Base-by-base conservation (phyloP, 495 filamentous ascomycete genomes). In the Xylaria longipes region DNA sequence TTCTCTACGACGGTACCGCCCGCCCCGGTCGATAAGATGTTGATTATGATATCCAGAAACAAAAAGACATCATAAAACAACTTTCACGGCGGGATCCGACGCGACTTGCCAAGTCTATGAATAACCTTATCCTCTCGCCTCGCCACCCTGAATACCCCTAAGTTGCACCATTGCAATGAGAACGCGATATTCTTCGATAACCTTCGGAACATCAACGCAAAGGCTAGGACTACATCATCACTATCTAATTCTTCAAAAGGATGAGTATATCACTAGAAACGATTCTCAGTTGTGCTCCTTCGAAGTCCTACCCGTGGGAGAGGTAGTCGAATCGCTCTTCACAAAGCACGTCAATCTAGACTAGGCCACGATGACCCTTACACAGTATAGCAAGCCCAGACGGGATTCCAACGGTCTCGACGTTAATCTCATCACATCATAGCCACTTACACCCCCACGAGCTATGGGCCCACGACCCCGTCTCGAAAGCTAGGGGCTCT, bases 361-460 rank as follows among this genome's bases (percentile, higher is more conserved):
- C 22, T 25, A 37, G 37, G 17, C 22, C 11, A 63, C 22, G 37
- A 43, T 43, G 29, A 9, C 37, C 35, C 22, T 25, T 43, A 27
- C 20, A 43, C 22, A 43, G 33, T 37, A 62, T 33, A 62, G 25
- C 41, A 65, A 65, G 22, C 25, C 39, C 12, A 31, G 9, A 27
- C 29, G 22, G 25, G 9, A 33, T n/a, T 66, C 41, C 29, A 7
- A 25, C 45, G 20, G 45, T 50, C 25, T 66, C 29, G 45, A 25
- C 31, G 9, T 37, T 39, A 8, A 37, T 66, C 45, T 9, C 14
- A 66, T 52, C 63, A 11, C 35, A 57, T 61, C 37, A 60, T 60
- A 54, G 20, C 50, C 20, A 63, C 22, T 39, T 70, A 31, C 41
- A 27, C 56, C 56, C 60, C 67, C 67, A 69, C 56, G 57, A 41